Evolutionary conservation across 305 asterid genomes (phyloP).

Genomic region (Fraxinus sp.): DNA sequence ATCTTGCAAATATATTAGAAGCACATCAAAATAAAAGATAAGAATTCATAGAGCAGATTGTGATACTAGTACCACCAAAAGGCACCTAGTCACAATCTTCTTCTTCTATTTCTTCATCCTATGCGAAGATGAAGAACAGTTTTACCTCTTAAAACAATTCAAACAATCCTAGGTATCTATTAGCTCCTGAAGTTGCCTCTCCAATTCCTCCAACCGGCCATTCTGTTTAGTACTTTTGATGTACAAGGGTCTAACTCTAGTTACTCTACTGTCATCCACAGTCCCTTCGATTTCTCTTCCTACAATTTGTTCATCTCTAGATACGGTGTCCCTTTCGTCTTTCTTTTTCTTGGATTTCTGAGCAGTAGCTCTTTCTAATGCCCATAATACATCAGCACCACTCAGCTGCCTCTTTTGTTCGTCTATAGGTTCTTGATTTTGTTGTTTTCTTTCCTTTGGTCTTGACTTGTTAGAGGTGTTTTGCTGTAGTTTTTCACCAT

Average conservation of each 20-base stretch:
- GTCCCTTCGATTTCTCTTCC: background rate
- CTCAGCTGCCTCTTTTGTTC: constrained; percentile 13
- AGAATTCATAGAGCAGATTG: background rate
- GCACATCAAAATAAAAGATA: background rate
- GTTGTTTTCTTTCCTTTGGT: background rate
- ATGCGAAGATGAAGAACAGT: background rate
- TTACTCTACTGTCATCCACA: background rate
- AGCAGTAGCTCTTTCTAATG: constrained; percentile 23
- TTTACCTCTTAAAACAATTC: background rate
- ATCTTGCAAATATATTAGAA: background rate
- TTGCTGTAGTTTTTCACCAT: background rate
- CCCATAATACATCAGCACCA: constrained; percentile 28
- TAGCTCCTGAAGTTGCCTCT: constrained; percentile 25
- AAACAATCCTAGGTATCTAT: background rate
- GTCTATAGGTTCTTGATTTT: background rate
- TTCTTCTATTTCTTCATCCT: background rate
- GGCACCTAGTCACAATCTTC: background rate
- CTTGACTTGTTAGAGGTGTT: background rate
- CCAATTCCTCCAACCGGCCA: constrained; percentile 25
- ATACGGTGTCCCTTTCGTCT: background rate
- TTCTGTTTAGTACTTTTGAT: constrained; percentile 29
- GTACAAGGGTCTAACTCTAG: constrained; percentile 1
- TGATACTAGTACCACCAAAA: background rate
- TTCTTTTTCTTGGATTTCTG: constrained; percentile 23
- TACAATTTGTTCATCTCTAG: background rate